Evolutionary conservation across 164 flowering plant species (phyloP).

Genomic region (Tinospora cordifolia): DNA sequence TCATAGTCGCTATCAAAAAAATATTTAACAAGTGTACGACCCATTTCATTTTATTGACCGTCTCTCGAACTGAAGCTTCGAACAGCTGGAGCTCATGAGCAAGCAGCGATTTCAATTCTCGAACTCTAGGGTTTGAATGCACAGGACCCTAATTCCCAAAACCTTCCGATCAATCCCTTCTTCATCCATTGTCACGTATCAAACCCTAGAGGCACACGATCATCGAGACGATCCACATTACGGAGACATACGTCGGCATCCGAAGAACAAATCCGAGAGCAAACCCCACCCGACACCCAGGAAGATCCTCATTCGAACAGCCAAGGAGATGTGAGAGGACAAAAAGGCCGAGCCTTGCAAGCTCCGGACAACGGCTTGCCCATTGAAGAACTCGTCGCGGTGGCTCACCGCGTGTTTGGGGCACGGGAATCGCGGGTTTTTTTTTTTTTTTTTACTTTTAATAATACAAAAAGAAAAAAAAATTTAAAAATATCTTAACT

Average conservation of each 20-base stretch:
- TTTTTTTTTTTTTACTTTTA: neutral
- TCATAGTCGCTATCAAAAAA: no score
- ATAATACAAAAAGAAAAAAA: no score
- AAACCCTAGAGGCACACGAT: neutral
- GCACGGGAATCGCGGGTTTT: constrained; percentile 61
- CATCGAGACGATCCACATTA: constrained; percentile 29
- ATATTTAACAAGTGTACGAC: no score
- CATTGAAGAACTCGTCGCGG: constrained; percentile 52
- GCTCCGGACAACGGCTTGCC: constrained; percentile 64
- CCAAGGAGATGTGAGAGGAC: constrained; percentile 42
- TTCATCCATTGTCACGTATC: neutral
- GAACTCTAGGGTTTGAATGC: constrained; percentile 9
- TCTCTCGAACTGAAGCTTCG: no score
- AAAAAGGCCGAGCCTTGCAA: constrained; percentile 43
- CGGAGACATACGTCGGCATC: constrained; percentile 48
- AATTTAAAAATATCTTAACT: no score
- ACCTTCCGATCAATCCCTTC: neutral
- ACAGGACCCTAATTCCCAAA: neutral
- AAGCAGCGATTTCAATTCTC: no score
- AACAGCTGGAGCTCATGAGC: no score
- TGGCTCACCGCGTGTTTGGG: constrained; percentile 48
- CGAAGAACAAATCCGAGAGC: constrained; percentile 39
- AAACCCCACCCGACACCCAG: constrained; percentile 70
- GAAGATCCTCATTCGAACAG: constrained; percentile 51
- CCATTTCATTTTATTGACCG: no score